phyloP scores from a whole-genome alignment of 129 eudicot species.

The Flaveria linearis region DNA sequence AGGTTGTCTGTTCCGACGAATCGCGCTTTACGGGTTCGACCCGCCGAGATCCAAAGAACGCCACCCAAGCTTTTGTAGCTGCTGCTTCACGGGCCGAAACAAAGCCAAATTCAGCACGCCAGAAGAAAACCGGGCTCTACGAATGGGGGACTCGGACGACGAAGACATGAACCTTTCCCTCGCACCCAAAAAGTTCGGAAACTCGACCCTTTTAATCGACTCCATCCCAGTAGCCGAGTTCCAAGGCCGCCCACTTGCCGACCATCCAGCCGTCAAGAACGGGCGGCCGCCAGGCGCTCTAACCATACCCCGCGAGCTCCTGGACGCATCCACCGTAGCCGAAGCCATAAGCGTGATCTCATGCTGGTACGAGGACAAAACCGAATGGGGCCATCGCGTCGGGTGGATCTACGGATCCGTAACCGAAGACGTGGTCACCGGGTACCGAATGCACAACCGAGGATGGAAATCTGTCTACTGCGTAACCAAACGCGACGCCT shows the following conservation, averaged over 20 bases:
- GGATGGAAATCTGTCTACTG: constrained; percentile 78
- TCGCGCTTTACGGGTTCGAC: constrained; percentile 77
- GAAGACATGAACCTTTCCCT: constrained; percentile 74
- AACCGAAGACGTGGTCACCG: constrained; percentile 73
- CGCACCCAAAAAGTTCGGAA: constrained; percentile 65
- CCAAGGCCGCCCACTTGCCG: constrained; percentile 86
- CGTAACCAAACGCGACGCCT: constrained; percentile 74
- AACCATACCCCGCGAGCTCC: constrained; percentile 65
- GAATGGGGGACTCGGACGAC: constrained; percentile 76
- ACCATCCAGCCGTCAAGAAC: constrained; percentile 74
- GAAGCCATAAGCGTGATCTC: constrained; percentile 82
- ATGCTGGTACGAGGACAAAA: constrained; percentile 91
- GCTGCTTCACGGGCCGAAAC: constrained; percentile 60
- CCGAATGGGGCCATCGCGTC: constrained; percentile 84
- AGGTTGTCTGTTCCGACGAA: constrained; percentile 69
- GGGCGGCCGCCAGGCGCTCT: constrained; percentile 84
- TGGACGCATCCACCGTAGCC: constrained; percentile 79
- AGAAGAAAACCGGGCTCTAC: constrained; percentile 65
- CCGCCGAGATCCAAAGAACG: constrained; percentile 73
- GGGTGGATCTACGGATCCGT: constrained; percentile 87
- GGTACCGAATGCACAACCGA: constrained; percentile 69
- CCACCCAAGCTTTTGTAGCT: constrained; percentile 60
- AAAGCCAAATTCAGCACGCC: constrained; percentile 43
- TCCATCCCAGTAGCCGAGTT: constrained; percentile 74
- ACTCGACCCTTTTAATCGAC: too few species aligned